Conservation (phyloP, 2,329 filamentous ascomycete species). For the Tolypocladium sp. region DNA sequence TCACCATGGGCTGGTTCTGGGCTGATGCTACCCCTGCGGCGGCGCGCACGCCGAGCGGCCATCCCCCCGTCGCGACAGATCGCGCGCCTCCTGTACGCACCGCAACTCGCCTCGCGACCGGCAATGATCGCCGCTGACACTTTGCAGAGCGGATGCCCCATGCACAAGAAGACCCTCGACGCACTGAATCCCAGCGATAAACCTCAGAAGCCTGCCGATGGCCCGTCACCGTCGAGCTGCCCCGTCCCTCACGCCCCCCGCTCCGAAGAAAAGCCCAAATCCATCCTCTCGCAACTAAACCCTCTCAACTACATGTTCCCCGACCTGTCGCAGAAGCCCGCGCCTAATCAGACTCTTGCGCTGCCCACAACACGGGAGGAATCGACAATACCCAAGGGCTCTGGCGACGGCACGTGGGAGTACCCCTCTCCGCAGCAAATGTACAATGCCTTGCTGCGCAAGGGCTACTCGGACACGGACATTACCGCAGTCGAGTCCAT, state of each 20-base stretch:
- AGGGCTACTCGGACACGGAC: constrained; percentile 92
- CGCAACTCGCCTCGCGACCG: constrained; percentile 8
- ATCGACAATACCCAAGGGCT: constrained; percentile 85
- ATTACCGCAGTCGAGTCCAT: constrained; percentile 90
- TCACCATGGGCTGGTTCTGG: constrained; percentile 56
- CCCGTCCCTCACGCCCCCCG: constrained; percentile 34
- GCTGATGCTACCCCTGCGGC: constrained; percentile 35
- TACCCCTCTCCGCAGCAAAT: constrained; percentile 98
- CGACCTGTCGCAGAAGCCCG: constrained; percentile 70
- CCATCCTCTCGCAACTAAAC: constrained; percentile 48
- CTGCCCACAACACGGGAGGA: constrained; percentile 75
- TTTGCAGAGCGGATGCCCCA: constrained; percentile 42
- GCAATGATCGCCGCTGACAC: constrained; percentile 10
- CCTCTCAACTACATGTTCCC: constrained; percentile 93
- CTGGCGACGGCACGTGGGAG: constrained; percentile 78
- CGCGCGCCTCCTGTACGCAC: constrained; percentile 17
- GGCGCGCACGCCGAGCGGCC: constrained; percentile 22
- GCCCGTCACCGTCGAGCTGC: constrained; percentile 26
- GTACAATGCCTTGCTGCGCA: constrained; percentile 96
- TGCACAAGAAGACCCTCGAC: constrained; percentile 46
- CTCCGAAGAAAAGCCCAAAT: constrained; percentile 26
- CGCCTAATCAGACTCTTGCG: constrained; percentile 60
- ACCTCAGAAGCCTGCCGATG: constrained; percentile 9
- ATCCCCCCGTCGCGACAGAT: constrained; percentile 17
- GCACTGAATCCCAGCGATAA: constrained; percentile 28